phyloP scores from a whole-genome alignment of 495 filamentous ascomycete genomes.

The Penicillium nucicola region DNA sequence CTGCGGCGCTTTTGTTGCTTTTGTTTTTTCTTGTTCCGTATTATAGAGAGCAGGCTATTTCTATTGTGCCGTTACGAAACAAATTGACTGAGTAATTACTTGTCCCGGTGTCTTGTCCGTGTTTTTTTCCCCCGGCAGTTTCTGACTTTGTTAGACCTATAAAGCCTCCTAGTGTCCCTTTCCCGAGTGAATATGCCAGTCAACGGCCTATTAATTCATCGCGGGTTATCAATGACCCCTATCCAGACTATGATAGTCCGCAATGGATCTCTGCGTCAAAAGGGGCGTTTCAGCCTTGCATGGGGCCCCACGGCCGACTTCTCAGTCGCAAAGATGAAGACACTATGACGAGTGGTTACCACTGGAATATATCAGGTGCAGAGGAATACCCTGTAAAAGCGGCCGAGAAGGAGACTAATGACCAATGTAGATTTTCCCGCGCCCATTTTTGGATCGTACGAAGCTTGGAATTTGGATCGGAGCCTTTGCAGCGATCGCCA shows the following conservation, averaged over 20 bases:
- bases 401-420: background rate
- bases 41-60: background rate
- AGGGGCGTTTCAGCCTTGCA: slow-evolving; percentile 34
- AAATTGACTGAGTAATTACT: background rate
- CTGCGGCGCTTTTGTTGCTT: background rate
- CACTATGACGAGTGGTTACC: slow-evolving; percentile 5
- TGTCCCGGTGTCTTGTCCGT: background rate
- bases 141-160: slow-evolving; percentile 2
- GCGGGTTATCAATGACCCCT: slow-evolving; percentile 37
- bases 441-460: slow-evolving; percentile 40
- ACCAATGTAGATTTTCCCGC: slow-evolving; percentile 28
- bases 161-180: background rate
- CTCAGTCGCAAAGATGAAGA: slow-evolving; percentile 40
- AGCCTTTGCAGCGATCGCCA: slow-evolving; percentile 47
- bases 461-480: slow-evolving; percentile 36
- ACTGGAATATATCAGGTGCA: slow-evolving; percentile 9
- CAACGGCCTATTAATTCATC: background rate
- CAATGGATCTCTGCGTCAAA: slow-evolving; percentile 37
- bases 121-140: background rate
- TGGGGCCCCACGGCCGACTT: slow-evolving; percentile 37
- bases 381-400: background rate
- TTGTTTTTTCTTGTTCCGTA: background rate
- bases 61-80: background rate
- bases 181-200: slow-evolving; percentile 1
- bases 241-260: slow-evolving; percentile 42